Evolutionary conservation across 2,329 filamentous ascomycete species (phyloP).

Genomic region (Penicillium occitanis): DNA sequence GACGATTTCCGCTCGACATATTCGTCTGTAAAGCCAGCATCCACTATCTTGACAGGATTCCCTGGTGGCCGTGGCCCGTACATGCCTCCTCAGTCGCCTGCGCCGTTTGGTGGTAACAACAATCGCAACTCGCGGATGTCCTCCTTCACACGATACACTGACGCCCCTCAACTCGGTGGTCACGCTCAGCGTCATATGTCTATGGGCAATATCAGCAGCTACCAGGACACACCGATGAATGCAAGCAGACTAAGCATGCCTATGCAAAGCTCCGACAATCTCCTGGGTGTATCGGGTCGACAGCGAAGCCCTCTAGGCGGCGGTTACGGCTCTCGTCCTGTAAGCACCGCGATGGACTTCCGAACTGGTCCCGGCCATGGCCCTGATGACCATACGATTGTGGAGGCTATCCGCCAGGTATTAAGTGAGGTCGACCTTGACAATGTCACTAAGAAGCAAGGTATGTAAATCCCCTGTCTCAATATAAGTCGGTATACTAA

Average conservation of each 20-base stretch:
- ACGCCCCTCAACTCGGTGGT: conserved; percentile 52
- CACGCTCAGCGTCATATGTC: conserved; percentile 57
- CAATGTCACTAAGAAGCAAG: conserved; percentile 97
- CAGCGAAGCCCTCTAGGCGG: conserved; percentile 52
- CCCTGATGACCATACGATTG: conserved; percentile 75
- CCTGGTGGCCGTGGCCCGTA: conserved; percentile 63
- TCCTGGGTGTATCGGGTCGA: conserved; percentile 37
- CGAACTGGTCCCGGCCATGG: conserved; percentile 56
- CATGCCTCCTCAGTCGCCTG: conserved; percentile 81
- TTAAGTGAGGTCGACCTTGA: conserved; percentile 88
- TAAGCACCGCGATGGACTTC: conserved; percentile 59
- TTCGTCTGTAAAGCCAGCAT: conserved; percentile 81
- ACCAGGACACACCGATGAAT: conserved; percentile 46
- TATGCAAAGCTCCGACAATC: conserved; percentile 48
- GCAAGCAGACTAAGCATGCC: conserved; percentile 42
- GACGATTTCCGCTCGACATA: conserved; percentile 97
- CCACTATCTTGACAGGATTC: conserved; percentile 84
- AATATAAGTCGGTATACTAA: not conserved
- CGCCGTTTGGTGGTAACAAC: conserved; percentile 60
- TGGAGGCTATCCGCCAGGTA: conserved; percentile 79
- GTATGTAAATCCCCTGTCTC: conserved; percentile 38
- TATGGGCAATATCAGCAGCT: conserved; percentile 55
- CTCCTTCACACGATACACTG: conserved; percentile 61
- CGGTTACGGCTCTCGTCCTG: conserved; percentile 48
- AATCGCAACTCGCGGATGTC: conserved; percentile 72